phyloP scores from a whole-genome alignment of 1,139 yeast genomes.

The Suhomyces guaymorum region DNA sequence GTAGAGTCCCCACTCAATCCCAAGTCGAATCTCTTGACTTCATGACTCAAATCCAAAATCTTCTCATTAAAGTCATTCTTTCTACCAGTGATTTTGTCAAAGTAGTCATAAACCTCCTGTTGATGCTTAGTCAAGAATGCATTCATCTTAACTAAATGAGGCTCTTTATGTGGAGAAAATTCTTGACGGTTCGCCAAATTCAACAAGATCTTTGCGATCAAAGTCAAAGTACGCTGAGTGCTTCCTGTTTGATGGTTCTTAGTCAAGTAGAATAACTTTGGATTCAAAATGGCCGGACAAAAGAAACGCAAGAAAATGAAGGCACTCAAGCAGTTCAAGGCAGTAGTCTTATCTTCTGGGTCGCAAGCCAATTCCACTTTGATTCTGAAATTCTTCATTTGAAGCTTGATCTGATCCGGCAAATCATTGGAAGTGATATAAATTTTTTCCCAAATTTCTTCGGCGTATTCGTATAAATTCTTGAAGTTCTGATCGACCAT shows the following conservation, averaged over 20 bases:
- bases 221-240: conserved; percentile 74
- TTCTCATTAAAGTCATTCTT: conserved; percentile 67
- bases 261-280: conserved; percentile 76
- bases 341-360: conserved; percentile 54
- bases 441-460: conserved; percentile 72
- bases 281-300: conserved; percentile 90
- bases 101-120: conserved; percentile 61
- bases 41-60: conserved; percentile 56
- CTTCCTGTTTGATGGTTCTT: conserved; percentile 69
- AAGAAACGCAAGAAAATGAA: conserved; percentile 82
- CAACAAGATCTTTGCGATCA: conserved; percentile 79
- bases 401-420: conserved; percentile 67
- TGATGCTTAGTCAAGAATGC: conserved; percentile 60
- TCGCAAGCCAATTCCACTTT: conserved; percentile 64
- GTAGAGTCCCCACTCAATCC: conserved; percentile 47
- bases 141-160: conserved; percentile 74
- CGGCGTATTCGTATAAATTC: conserved; percentile 56
- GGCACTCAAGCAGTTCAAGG: conserved; percentile 75
- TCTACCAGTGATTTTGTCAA: conserved; percentile 70
- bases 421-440: conserved; percentile 70
- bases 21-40: conserved; percentile 52
- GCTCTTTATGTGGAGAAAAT: conserved; percentile 78
- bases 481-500: conserved; percentile 53
- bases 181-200: conserved; percentile 75
- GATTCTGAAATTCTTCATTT: conserved; percentile 57